Evolutionary conservation across 2,329 filamentous ascomycete genomes (phyloP), one percentile per base, ranked within the genome.

Genomic region (Alternaria brassicae): DNA sequence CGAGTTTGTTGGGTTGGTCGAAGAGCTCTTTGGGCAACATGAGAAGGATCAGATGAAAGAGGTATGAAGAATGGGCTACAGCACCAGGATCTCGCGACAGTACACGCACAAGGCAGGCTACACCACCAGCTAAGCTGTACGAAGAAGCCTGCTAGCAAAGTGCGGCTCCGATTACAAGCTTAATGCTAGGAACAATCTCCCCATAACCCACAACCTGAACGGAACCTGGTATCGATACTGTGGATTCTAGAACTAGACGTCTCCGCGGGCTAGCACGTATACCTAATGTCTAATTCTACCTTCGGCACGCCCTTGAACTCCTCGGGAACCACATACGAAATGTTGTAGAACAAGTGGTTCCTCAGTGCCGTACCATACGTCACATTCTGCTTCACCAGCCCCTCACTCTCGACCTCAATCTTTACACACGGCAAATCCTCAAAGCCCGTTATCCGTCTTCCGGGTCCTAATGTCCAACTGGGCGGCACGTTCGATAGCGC

Each of bases 311-410:
- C 80, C 15, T 72, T 60, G 40, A 81, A 83, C 2, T 67, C 74
- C 0, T 61, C 60, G 0, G 80, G 80, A 2, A 83, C 81, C 3
- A 70, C 75, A 59, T 82, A 83, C 2, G 81, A 82, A 25, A 83
- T 74, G 37, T 83, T 83, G 34, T 82, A 82, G 19, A 79, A 79
- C 58, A 73, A 72, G 49, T 83, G 80, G 49, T 81, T 72, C 40
- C 79, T 74, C 44, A 83, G 67, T 8, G 67, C 68, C 10, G 66
- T 65, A 0, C 78, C 78, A 52, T 82, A 82, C 3, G 71, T 66
- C 2, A 78, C 74, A 1, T 75, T 73, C 59, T 77, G 70, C 41
- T 72, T 66, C 41, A 75, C 69, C 25, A 82, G 54, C 0, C 80
- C 81, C 3, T 73, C 66, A 1, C 80, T 79, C 4, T 70, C 62